Conservation (phyloP, 2,329 filamentous ascomycete genomes). For the Anthostomella pinea region DNA sequence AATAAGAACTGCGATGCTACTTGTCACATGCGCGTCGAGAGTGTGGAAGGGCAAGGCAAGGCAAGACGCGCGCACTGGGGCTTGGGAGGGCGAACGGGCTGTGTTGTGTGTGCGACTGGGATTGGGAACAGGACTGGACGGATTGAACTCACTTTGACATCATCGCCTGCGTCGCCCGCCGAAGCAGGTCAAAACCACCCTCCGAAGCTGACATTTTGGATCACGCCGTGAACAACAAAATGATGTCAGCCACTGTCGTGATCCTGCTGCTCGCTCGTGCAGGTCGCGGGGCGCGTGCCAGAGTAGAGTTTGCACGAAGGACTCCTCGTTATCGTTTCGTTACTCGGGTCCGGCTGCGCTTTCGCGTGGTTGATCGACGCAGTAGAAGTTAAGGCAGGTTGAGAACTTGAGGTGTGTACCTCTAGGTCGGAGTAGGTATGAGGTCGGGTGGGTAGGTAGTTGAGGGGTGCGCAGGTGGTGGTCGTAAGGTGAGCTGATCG, state of each 20-base stretch:
- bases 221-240: slow-evolving; percentile 14
- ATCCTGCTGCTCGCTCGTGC: slow-evolving; percentile 14
- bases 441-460: no score
- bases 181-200: slow-evolving; percentile 55
- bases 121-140: slow-evolving; percentile 22
- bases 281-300: no score
- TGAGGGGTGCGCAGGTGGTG: background rate
- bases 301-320: no score
- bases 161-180: slow-evolving; percentile 60
- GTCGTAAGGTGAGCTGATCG: slow-evolving; percentile 6
- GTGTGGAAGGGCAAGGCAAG: slow-evolving; percentile 2
- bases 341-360: no score
- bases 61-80: slow-evolving; percentile 8
- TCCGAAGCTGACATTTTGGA: slow-evolving; percentile 50
- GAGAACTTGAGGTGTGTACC: no score
- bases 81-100: slow-evolving; percentile 3
- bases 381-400: slow-evolving; percentile 7
- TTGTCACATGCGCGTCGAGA: slow-evolving; percentile 6
- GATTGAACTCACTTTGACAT: slow-evolving; percentile 56
- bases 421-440: background rate
- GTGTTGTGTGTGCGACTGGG: slow-evolving; percentile 15
- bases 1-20: slow-evolving; percentile 11
- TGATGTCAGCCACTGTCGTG: slow-evolving; percentile 21
- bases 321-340: no score
- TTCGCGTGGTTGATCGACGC: no score